A percentile compares a stretch with the other conserved stretches of the same genome.
These are phyloP conservation scores for Coniella lustricola DNA, from an alignment of 2,329 filamentous ascomycete genomes.

Conservation along the genomic window DNA sequence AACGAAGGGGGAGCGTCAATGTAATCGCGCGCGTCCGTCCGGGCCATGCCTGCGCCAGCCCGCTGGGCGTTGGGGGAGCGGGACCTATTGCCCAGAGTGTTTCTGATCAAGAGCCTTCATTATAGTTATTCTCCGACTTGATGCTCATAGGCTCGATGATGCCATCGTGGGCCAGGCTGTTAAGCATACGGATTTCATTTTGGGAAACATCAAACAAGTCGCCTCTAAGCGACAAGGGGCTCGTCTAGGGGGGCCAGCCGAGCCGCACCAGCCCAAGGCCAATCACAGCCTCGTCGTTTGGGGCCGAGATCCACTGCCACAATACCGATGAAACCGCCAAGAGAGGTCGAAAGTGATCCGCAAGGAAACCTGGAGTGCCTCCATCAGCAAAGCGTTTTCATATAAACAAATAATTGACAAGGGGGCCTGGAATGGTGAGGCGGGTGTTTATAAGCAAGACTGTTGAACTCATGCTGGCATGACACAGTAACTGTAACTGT, in stretches of 20 bases:
- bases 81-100: background rate
- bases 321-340: constrained; percentile 16
- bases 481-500: no score
- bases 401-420: no score
- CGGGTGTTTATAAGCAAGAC: no score
- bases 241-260: constrained; percentile 1
- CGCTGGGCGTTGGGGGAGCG: no score
- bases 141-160: constrained; percentile 6
- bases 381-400: background rate
- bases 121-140: constrained; percentile 1
- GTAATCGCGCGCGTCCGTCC: background rate
- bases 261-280: constrained; percentile 13
- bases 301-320: background rate
- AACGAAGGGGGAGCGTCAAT: background rate
- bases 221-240: constrained; percentile 9
- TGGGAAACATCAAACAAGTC: constrained; percentile 14
- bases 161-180: constrained; percentile 6
- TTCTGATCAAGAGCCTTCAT: constrained; percentile 5
- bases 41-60: no score
- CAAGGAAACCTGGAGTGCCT: background rate
- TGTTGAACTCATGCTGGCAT: no score
- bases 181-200: constrained; percentile 6
- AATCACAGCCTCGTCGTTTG: constrained; percentile 5
- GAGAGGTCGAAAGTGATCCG: constrained; percentile 10
- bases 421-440: no score